Base-by-base conservation (phyloP, 106 monocot genomes). In the Dendrobium catenatum region DNA sequence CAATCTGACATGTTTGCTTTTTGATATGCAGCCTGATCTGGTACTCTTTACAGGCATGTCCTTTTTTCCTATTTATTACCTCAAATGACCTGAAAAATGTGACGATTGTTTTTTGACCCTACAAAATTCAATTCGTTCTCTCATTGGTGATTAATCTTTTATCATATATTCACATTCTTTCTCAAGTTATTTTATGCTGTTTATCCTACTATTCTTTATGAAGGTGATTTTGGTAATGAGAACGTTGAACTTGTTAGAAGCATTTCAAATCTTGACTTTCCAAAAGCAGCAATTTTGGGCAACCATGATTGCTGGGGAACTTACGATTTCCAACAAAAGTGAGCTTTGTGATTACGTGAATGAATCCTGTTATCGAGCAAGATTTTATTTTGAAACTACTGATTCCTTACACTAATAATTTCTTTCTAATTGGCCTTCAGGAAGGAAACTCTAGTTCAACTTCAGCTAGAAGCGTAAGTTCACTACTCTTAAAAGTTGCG, bases 211-310 rank as follows among this genome's bases (percentile, higher is more conserved):
- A 67, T 19, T 26, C 54, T 27, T 11, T 47, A 68, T 88, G 75
- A 83, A 97, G 92, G 97, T 84, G 97, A 98, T 84, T 98, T 88
- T 87, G 97, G 97, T 40, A 88, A 98, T 86, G 97, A 98, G 83
- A 92, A 98, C 89, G 89, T 98, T 77, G 87, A 92, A 79, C 74
- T 98, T 79, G 97, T 98, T 73, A 85, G 81, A 89, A 98, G 91
- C 82, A 89, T 98, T 81, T 87, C 94, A 55, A 80, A 82, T 41
- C 89, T 98, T 72, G 80, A 88, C 51, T 61, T 94, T 9, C 85
- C 89, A 72, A 98, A 98, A 88, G 92, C 92, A 68, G 86, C 88
- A 70, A 98, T 98, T 73, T 80, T 98, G 59, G 92, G 97, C 29
- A 98, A 98, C 82, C 97, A 98, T 85, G 97, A 98, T 80, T 88